Percentiles rank a stretch among this genome's conserved stretches.
Conservation (phyloP, 495 filamentous ascomycete species). For the Penicillium coffeae region DNA sequence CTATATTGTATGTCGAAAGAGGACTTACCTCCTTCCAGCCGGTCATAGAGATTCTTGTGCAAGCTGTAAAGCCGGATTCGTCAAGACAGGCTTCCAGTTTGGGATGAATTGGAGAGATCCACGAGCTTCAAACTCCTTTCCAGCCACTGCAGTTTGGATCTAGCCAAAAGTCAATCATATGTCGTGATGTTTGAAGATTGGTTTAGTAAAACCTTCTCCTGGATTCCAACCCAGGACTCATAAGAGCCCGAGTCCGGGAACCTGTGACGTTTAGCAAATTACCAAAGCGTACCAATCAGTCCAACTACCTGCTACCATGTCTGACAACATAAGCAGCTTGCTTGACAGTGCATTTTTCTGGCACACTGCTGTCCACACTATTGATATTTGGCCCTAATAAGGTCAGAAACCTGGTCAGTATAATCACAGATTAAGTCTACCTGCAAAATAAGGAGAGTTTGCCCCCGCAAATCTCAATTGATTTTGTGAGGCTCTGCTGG, state of each 20-base stretch:
- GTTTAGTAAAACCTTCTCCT: conserved; percentile 33
- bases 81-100: conserved; percentile 50
- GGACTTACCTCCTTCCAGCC: conserved; percentile 50
- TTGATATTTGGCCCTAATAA: conserved; percentile 51
- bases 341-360: conserved; percentile 50
- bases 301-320: conserved; percentile 50
- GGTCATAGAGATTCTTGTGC: conserved; percentile 47
- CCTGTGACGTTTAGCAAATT: conserved; percentile 3
- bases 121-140: conserved; percentile 34
- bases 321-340: conserved; percentile 51
- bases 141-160: conserved; percentile 35
- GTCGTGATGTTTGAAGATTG: not conserved
- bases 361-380: conserved; percentile 43
- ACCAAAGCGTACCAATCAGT: not conserved
- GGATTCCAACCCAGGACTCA: conserved; percentile 45
- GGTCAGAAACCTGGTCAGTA: not conserved
- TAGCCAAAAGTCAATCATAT: not conserved
- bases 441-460: conserved; percentile 49
- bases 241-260: conserved; percentile 52
- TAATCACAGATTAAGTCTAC: not conserved
- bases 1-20: conserved; percentile 10
- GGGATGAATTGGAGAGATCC: conserved; percentile 45
- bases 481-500: conserved; percentile 20
- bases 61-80: conserved; percentile 45
- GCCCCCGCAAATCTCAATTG: conserved; percentile 48